Evolutionary conservation across 1,284 basidiomycete species (phyloP), one percentile per base, ranked within the genome.

Genomic region (Amylostereum areolatum): DNA sequence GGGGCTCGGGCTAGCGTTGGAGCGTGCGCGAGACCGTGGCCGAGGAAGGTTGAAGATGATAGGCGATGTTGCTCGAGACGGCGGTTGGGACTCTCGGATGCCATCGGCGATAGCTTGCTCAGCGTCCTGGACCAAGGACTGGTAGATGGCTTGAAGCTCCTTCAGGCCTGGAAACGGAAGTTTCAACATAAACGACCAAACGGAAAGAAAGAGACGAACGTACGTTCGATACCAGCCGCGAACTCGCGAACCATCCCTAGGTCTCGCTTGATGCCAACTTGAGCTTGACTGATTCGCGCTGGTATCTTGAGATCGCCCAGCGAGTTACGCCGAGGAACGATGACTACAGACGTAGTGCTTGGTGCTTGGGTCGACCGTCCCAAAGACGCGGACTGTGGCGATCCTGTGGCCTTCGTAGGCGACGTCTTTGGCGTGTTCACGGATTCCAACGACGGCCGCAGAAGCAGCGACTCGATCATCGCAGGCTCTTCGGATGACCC

Each of bases 161-260:
- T 84, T 91, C 46, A 94, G 72, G 55, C 78, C 86, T 87, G n/a
- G 42, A 25, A 12, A 28, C 5, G 47, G 44, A 37, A 49, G 43
- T n/a, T 29, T 11, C 4, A 32, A 2, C 25, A 30, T 29, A 4
- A 28, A n/a, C 1, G 32, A 44, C 9, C 35, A 40, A 37, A 34
- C 10, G 48, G 37, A 43, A 24, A 8, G 11, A 25, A 51, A 30
- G 4, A 7, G 39, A 43, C 18, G 18, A n/a, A 79, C 89, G 71
- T 56, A 93, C 92, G 78, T 60, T 92, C 87, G 34, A 94, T 78
- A 55, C 83, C 85, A 4, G 73, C 67, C 6, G 92, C 92, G 73
- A 95, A 95, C 60, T 92, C 88, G 55, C 85, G 77, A 5, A 95
- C 90, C 72, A 92, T 81, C 1, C 80, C 81, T 59, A 94, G 70